Conservation (phyloP, 2,329 filamentous ascomycete species). For the Helminthosporium solani region DNA sequence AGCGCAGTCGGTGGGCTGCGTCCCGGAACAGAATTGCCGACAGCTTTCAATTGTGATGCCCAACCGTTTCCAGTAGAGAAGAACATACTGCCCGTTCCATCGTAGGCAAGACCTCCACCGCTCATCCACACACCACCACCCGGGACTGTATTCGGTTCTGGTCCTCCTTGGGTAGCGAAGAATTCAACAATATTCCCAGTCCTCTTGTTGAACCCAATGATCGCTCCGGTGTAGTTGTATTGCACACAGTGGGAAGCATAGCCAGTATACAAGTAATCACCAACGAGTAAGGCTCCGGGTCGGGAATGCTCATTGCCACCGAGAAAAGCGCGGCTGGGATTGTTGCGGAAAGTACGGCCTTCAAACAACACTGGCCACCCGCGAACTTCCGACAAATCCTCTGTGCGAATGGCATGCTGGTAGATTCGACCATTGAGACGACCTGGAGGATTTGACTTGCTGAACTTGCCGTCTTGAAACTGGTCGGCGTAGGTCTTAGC, state of each 20-base stretch:
- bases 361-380: slow-evolving; percentile 49
- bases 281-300: slow-evolving; percentile 49
- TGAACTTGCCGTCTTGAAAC: slow-evolving; percentile 27
- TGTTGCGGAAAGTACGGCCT: slow-evolving; percentile 49
- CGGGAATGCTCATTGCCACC: slow-evolving; percentile 53
- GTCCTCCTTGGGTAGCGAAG: slow-evolving; percentile 48
- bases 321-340: slow-evolving; percentile 48
- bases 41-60: slow-evolving; percentile 46
- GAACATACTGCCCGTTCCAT: slow-evolving; percentile 51
- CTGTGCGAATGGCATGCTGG: slow-evolving; percentile 50
- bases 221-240: slow-evolving; percentile 54
- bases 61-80: slow-evolving; percentile 54
- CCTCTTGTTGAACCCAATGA: slow-evolving; percentile 52
- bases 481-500: slow-evolving; percentile 52
- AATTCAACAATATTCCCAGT: slow-evolving; percentile 48
- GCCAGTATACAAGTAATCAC: slow-evolving; percentile 52
- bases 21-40: slow-evolving; percentile 47
- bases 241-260: slow-evolving; percentile 55
- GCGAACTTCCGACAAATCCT: slow-evolving; percentile 45
- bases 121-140: slow-evolving; percentile 54
- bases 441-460: slow-evolving; percentile 36
- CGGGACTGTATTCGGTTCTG: slow-evolving; percentile 43
- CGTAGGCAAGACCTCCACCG: slow-evolving; percentile 51
- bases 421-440: slow-evolving; percentile 47
- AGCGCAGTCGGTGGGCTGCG: slow-evolving; percentile 48